Conservation (phyloP, 495 filamentous ascomycete genomes). For the Articulospora tetracladia region DNA sequence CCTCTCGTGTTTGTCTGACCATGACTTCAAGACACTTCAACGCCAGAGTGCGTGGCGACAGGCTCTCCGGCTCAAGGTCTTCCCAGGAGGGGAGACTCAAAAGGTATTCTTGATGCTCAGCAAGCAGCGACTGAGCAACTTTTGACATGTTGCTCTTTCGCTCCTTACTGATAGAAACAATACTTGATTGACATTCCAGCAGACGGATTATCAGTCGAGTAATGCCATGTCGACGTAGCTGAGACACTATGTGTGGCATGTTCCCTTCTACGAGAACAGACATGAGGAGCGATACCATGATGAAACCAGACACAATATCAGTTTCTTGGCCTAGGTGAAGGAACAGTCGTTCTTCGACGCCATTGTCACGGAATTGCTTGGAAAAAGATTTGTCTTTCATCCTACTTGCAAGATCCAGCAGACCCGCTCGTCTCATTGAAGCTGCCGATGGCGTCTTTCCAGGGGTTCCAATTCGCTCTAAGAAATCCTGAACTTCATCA, state of each 20-base stretch:
- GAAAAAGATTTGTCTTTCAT: conserved; percentile 60
- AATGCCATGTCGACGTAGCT: conserved; percentile 45
- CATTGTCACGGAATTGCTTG: conserved; percentile 70
- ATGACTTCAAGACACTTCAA: conserved; percentile 63
- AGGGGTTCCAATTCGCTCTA: conserved; percentile 74
- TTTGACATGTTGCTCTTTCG: conserved; percentile 68
- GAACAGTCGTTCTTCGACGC: conserved; percentile 66
- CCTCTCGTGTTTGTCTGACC: conserved; percentile 46
- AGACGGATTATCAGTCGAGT: conserved; percentile 47
- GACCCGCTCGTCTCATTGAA: conserved; percentile 42
- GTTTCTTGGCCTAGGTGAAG: conserved; percentile 45
- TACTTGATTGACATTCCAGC: conserved; percentile 47
- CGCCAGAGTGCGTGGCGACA: conserved; percentile 61
- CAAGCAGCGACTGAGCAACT: conserved; percentile 49
- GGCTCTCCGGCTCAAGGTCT: conserved; percentile 38
- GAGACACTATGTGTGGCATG: conserved; percentile 44
- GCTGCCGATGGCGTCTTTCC: conserved; percentile 26
- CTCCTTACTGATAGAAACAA: conserved; percentile 53
- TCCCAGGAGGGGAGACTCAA: conserved; percentile 53
- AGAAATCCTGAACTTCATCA: conserved; percentile 73
- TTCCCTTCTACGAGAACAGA: conserved; percentile 48
- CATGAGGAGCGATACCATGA: conserved; percentile 52
- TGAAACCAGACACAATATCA: conserved; percentile 54
- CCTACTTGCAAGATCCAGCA: conserved; percentile 70
- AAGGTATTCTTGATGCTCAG: conserved; percentile 44